phyloP scores from a whole-genome alignment of 2,329 filamentous ascomycete genomes.

The Cordyceps militaris region DNA sequence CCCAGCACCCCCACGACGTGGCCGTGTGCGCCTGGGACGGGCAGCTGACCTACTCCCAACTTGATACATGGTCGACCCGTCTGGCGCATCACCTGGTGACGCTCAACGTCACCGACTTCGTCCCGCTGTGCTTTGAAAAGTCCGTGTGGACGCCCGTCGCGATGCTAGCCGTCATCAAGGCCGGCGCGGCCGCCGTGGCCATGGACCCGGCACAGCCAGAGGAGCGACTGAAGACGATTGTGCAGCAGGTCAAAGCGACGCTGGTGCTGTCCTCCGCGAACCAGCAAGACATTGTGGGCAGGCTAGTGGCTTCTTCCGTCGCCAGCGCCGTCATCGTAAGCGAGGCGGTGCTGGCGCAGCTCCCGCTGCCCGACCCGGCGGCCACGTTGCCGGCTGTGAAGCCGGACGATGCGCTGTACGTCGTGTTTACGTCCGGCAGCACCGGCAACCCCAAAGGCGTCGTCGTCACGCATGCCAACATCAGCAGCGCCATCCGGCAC shows the following conservation, averaged over 20 bases:
- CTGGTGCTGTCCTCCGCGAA: neutral
- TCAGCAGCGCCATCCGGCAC: slow-evolving; percentile 15
- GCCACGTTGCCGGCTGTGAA: neutral
- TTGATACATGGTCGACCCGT: slow-evolving; percentile 10
- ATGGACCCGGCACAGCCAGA: slow-evolving; percentile 6
- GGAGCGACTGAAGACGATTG: neutral
- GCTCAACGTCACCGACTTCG: neutral
- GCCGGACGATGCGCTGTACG: slow-evolving; percentile 14
- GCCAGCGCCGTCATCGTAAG: neutral
- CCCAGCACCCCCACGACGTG: neutral
- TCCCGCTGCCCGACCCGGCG: neutral
- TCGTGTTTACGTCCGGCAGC: slow-evolving; percentile 16
- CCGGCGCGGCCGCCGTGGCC: neutral
- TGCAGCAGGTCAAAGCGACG: neutral
- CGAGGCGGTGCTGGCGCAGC: neutral
- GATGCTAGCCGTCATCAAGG: slow-evolving; percentile 3
- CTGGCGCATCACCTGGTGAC: slow-evolving; percentile 11
- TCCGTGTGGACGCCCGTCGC: slow-evolving; percentile 1
- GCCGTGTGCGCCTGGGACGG: slow-evolving; percentile 4
- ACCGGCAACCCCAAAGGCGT: slow-evolving; percentile 21
- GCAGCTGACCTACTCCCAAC: slow-evolving; percentile 15
- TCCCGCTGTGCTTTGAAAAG: slow-evolving; percentile 5
- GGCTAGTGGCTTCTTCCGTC: neutral
- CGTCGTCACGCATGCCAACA: slow-evolving; percentile 16
- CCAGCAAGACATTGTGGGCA: neutral